phyloP scores from a whole-genome alignment of 169 alveolate species.

The Neospora caninum region DNA sequence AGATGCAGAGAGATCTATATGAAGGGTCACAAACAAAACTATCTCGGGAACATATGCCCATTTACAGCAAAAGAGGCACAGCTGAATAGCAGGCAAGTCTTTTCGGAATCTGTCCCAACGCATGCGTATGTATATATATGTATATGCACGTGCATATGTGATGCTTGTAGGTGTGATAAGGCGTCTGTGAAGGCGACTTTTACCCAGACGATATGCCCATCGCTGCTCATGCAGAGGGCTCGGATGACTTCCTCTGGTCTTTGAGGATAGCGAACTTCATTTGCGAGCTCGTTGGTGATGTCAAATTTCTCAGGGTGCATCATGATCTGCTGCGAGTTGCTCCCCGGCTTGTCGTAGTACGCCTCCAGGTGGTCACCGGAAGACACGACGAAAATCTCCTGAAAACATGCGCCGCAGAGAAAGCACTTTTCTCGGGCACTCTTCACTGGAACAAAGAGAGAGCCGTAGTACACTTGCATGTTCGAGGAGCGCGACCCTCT shows the following conservation, averaged over 20 bases:
- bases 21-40: no score
- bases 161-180: not conserved
- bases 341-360: slow-evolving; percentile 68
- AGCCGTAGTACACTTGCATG: not conserved
- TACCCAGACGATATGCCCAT: slow-evolving; percentile 72
- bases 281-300: slow-evolving; percentile 52
- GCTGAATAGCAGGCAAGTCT: no score
- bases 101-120: not conserved
- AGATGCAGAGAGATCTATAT: no score
- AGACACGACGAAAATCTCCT: slow-evolving; percentile 66
- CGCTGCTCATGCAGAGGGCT: slow-evolving; percentile 71
- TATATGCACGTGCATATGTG: no score
- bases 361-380: slow-evolving; percentile 70
- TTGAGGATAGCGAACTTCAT: slow-evolving; percentile 16
- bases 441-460: not conserved
- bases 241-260: slow-evolving; percentile 69
- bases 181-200: not conserved
- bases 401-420: not conserved
- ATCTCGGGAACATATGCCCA: no score
- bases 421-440: not conserved
- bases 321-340: slow-evolving; percentile 64
- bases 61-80: no score
- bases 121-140: not conserved
- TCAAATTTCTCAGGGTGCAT: slow-evolving; percentile 64
- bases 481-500: no score